These are phyloP conservation scores for Gremmenia infestans DNA, from an alignment of 2,329 filamentous ascomycete genomes.

Conservation along the genomic window DNA sequence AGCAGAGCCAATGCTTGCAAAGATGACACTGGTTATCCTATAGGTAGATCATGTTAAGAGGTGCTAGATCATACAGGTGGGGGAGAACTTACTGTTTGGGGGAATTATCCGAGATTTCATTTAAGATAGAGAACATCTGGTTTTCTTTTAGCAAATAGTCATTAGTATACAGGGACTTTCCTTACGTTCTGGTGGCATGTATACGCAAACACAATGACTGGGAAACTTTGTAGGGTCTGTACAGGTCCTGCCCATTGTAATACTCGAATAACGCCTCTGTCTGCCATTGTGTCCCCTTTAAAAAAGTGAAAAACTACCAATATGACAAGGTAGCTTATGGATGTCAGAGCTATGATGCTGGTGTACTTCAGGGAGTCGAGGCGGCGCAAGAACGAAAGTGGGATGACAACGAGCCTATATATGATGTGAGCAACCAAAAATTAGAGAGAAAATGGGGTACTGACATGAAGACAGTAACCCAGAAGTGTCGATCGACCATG, in stretches of 20 bases:
- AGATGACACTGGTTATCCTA: slow-evolving; percentile 73
- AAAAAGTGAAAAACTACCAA: slow-evolving; percentile 90
- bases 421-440: slow-evolving; percentile 10
- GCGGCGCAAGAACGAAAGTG: slow-evolving; percentile 83
- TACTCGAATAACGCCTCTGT: slow-evolving; percentile 69
- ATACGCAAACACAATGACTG: slow-evolving; percentile 98
- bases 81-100: slow-evolving; percentile 43
- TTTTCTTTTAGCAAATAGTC: slow-evolving; percentile 25
- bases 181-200: slow-evolving; percentile 95
- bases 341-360: slow-evolving; percentile 82
- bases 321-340: slow-evolving; percentile 90
- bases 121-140: slow-evolving; percentile 97
- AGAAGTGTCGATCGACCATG: slow-evolving; percentile 86
- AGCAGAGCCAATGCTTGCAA: slow-evolving; percentile 82
- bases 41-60: slow-evolving; percentile 1
- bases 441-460: slow-evolving; percentile 23
- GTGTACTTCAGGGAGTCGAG: slow-evolving; percentile 97
- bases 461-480: slow-evolving; percentile 95
- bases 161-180: slow-evolving; percentile 5
- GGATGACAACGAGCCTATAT: slow-evolving; percentile 78
- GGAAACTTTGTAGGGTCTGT: slow-evolving; percentile 76
- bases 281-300: slow-evolving; percentile 66
- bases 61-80: neutral
- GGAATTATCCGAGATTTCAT: slow-evolving; percentile 84
- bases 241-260: slow-evolving; percentile 76